These are phyloP conservation scores for Linnemannia zychae DNA, from an alignment of 192 early-diverging fungal species.

Conservation along the genomic window DNA sequence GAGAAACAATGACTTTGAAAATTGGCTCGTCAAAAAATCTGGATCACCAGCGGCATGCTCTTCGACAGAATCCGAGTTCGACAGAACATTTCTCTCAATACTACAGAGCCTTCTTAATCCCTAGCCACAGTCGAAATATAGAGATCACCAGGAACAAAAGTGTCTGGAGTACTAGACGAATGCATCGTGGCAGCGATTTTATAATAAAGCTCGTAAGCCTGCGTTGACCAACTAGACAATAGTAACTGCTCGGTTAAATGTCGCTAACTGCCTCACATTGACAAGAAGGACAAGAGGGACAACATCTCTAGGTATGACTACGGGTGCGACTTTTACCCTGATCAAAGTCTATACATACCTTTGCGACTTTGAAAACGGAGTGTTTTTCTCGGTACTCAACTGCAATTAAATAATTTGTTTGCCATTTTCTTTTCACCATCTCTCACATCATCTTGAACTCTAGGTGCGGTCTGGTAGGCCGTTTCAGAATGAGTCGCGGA, in stretches of 20 bases:
- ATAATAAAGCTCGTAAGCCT: slow-evolving; percentile 1
- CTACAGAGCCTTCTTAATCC: neutral
- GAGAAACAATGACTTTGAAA: too few relatives aligned
- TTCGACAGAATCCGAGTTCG: too few relatives aligned
- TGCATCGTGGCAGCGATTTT: neutral
- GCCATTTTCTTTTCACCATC: neutral
- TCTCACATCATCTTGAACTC: neutral
- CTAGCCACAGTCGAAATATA: too few relatives aligned
- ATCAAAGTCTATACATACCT: neutral
- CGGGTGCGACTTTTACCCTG: slow-evolving; percentile 21
- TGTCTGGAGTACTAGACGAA: neutral
- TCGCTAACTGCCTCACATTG: neutral
- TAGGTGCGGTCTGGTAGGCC: neutral
- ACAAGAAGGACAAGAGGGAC: neutral
- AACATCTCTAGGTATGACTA: neutral
- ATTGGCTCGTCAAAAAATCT: too few relatives aligned
- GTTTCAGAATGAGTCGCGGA: neutral
- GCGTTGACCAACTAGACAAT: neutral
- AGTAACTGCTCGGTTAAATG: slow-evolving; percentile 8
- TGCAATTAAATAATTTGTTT: too few relatives aligned
- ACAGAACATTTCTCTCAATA: neutral
- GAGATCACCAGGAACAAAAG: neutral
- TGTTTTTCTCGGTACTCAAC: too few relatives aligned
- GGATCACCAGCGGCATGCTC: too few relatives aligned
- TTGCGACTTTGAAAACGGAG: neutral